These are phyloP conservation scores for Entrophospora sp. DNA, from an alignment of 192 early-diverging fungal species.

Conservation along the genomic window DNA sequence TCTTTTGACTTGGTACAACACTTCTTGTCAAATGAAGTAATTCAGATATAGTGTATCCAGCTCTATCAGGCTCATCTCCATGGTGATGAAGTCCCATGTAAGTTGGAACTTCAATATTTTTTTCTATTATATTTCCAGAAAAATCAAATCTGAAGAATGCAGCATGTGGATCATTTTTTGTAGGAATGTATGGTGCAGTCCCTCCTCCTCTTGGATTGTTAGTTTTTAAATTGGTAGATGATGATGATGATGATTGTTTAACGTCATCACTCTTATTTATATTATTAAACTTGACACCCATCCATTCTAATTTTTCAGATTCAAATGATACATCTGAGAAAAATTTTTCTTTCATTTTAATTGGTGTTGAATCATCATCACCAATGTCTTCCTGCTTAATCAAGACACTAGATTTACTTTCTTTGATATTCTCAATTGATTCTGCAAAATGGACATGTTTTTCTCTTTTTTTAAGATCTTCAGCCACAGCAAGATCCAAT, in stretches of 20 bases:
- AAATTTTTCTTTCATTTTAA: conserved; percentile 42
- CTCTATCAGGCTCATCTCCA: conserved; percentile 68
- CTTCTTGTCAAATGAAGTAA: conserved; percentile 73
- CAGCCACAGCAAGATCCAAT: not conserved
- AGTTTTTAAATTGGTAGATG: conserved; percentile 29
- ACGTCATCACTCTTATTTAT: conserved; percentile 18
- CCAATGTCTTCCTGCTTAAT: conserved; percentile 23
- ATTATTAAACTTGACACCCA: conserved; percentile 30
- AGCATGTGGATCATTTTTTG: conserved; percentile 35
- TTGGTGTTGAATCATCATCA: conserved; percentile 30
- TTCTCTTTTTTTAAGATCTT: conserved; percentile 12
- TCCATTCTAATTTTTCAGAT: conserved; percentile 62
- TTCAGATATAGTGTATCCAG: conserved; percentile 83
- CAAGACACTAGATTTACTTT: conserved; percentile 13
- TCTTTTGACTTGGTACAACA: conserved; percentile 69
- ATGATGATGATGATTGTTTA: conserved; percentile 24
- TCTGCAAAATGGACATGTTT: conserved; percentile 23
- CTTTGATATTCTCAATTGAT: conserved; percentile 22
- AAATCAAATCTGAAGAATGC: conserved; percentile 72
- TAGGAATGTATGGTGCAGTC: conserved; percentile 29
- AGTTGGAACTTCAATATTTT: conserved; percentile 41
- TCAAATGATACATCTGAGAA: conserved; percentile 47
- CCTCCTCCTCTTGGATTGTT: conserved; percentile 32
- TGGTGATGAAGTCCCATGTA: conserved; percentile 83
- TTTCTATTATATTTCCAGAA: conserved; percentile 56